A percentile compares a stretch with the other conserved stretches of the same genome.
phyloP scores from a whole-genome alignment of 1,284 basidiomycete genomes.

The Leucoagaricus sp. region DNA sequence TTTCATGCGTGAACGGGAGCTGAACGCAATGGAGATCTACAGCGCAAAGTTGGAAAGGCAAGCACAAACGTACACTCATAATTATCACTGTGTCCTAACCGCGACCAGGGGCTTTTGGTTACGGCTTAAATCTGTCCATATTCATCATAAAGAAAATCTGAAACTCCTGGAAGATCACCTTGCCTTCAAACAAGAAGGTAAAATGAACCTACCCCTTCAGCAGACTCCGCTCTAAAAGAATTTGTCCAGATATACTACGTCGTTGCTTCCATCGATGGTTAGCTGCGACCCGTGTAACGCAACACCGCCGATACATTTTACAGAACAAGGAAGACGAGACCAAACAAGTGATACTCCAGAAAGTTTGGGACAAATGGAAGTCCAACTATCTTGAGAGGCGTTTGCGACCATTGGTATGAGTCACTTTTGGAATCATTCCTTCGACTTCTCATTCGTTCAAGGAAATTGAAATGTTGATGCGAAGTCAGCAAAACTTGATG shows the following conservation, averaged over 20 bases:
- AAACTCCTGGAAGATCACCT: constrained; percentile 81
- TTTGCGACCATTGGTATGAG: constrained; percentile 62
- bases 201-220: background rate
- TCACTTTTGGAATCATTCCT: background rate
- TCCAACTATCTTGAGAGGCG: constrained; percentile 64
- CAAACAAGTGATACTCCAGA: constrained; percentile 46
- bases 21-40: constrained; percentile 56
- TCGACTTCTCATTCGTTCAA: constrained; percentile 28
- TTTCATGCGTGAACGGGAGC: constrained; percentile 68
- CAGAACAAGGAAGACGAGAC: constrained; percentile 66
- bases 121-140: constrained; percentile 66
- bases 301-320: constrained; percentile 57
- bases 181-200: constrained; percentile 75
- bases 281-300: constrained; percentile 53
- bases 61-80: background rate
- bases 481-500: constrained; percentile 58
- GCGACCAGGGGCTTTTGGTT: constrained; percentile 52
- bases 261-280: constrained; percentile 74
- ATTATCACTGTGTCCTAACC: constrained; percentile 15
- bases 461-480: constrained; percentile 62
- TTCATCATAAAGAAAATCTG: constrained; percentile 65
- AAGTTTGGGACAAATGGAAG: constrained; percentile 76
- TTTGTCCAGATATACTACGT: constrained; percentile 56
- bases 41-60: constrained; percentile 42
- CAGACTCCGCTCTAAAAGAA: constrained; percentile 2